These are phyloP conservation scores for Trametes sanguinea DNA, from an alignment of 768 basidiomycete genomes.

Conservation along the genomic window DNA sequence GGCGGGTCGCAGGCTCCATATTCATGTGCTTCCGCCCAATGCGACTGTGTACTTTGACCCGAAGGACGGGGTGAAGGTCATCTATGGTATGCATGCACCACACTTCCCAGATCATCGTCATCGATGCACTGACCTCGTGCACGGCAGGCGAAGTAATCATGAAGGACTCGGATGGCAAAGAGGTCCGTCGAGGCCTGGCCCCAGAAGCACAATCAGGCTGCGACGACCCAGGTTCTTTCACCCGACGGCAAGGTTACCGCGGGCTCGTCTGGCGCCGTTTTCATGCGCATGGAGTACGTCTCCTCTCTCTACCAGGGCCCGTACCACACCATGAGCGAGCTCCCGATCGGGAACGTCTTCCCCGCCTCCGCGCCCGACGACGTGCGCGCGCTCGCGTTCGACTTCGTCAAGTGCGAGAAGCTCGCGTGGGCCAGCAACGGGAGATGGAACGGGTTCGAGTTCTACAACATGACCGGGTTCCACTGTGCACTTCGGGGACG, in stretches of 20 bases:
- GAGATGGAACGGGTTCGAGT: conserved; percentile 30
- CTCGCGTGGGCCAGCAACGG: conserved; percentile 30
- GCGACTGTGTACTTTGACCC: not conserved
- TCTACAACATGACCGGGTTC: conserved; percentile 34
- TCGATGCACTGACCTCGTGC: not conserved
- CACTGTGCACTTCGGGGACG: conserved; percentile 33
- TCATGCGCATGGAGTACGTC: conserved; percentile 18
- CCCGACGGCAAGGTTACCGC: not conserved
- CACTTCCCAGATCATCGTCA: not conserved
- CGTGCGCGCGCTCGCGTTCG: conserved; percentile 28
- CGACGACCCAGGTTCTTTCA: not conserved
- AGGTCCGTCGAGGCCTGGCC: not conserved
- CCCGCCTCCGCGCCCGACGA: conserved; percentile 18
- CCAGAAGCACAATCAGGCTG: not conserved
- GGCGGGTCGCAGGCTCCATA: conserved; percentile 23
- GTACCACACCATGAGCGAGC: conserved; percentile 27
- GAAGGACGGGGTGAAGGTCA: conserved; percentile 25
- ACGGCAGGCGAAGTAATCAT: not conserved
- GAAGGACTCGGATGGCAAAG: not conserved
- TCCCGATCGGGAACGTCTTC: conserved; percentile 23
- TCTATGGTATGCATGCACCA: conserved; percentile 15
- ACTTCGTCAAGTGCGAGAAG: conserved; percentile 30
- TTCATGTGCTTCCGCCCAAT: conserved; percentile 28
- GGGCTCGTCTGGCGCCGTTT: conserved; percentile 22
- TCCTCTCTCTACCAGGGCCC: conserved; percentile 13